phyloP scores from a whole-genome alignment of 2,329 filamentous ascomycete genomes.

The Didymella lethalis region DNA sequence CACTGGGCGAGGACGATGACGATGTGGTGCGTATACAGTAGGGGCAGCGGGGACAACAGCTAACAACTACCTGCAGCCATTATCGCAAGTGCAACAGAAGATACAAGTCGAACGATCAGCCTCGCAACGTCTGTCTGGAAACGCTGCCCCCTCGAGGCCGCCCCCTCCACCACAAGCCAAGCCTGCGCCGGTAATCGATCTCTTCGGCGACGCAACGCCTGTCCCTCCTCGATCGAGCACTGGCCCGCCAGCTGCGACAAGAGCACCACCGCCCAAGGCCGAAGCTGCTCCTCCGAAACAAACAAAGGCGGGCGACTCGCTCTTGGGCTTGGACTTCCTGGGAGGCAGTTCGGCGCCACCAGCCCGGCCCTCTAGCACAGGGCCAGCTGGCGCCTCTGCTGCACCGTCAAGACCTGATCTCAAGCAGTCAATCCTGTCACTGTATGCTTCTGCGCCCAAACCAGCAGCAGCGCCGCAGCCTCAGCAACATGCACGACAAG shows the following conservation, averaged over 20 bases:
- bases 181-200: slow-evolving; percentile 65
- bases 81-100: slow-evolving; percentile 73
- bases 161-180: slow-evolving; percentile 47
- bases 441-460: slow-evolving; percentile 86
- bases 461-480: slow-evolving; percentile 67
- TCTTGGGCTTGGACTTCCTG: slow-evolving; percentile 92
- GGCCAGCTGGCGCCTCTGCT: slow-evolving; percentile 61
- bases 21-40: slow-evolving; percentile 69
- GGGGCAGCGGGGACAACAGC: slow-evolving; percentile 1
- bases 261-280: slow-evolving; percentile 69
- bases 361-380: slow-evolving; percentile 79
- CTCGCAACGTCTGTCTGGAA: slow-evolving; percentile 59
- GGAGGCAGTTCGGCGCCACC: slow-evolving; percentile 73
- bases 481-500: slow-evolving; percentile 61
- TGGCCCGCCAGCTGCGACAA: slow-evolving; percentile 65
- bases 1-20: slow-evolving; percentile 82
- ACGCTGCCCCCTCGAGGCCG: slow-evolving; percentile 39
- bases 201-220: slow-evolving; percentile 81
- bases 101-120: slow-evolving; percentile 70
- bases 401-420: slow-evolving; percentile 85
- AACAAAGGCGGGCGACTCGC: slow-evolving; percentile 80
- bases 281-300: slow-evolving; percentile 66
- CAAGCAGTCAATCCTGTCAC: slow-evolving; percentile 95
- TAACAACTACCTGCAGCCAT: slow-evolving; percentile 56
- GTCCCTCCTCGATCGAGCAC: slow-evolving; percentile 74